Evolutionary conservation across 805 yeast species (phyloP).

Genomic region (Candida oleophila): DNA sequence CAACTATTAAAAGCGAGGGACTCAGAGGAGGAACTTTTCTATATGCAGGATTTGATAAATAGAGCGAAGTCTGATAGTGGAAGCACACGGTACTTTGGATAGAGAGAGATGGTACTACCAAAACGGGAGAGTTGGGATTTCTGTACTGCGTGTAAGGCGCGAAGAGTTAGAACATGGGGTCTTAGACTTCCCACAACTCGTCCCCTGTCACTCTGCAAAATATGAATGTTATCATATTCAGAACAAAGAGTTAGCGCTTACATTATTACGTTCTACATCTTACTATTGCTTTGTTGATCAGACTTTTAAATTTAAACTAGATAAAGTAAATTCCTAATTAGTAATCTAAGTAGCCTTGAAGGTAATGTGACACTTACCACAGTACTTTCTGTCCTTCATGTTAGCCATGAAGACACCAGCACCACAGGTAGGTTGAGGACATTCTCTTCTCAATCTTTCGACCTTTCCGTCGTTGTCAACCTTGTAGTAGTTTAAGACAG

Average conservation of each 20-base stretch:
- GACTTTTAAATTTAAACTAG: not conserved
- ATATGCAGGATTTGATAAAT: not conserved
- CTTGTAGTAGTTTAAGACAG: conserved; percentile 99
- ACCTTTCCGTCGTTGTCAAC: conserved; percentile 98
- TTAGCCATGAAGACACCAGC: conserved; percentile 99
- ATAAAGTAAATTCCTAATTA: not conserved
- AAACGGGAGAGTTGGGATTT: no score
- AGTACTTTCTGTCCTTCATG: conserved; percentile 98
- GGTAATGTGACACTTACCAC: conserved; percentile 99
- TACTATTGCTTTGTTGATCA: not conserved
- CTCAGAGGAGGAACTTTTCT: not conserved
- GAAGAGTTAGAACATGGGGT: no score
- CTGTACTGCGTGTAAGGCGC: no score
- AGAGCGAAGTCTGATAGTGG: not conserved
- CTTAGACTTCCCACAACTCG: no score
- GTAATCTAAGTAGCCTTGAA: conserved; percentile 49
- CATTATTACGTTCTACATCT: not conserved
- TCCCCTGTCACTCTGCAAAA: no score
- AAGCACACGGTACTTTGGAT: not conserved
- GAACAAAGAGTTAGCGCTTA: no score
- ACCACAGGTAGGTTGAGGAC: conserved; percentile 91
- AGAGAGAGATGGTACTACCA: no score
- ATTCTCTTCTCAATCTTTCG: conserved; percentile 98
- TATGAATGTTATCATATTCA: no score
- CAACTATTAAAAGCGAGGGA: not conserved